A percentile compares a stretch with the other conserved stretches of the same genome.
These are phyloP conservation scores for Fusarium sacchari DNA, from an alignment of 2,329 filamentous ascomycete species.

Conservation along the genomic window DNA sequence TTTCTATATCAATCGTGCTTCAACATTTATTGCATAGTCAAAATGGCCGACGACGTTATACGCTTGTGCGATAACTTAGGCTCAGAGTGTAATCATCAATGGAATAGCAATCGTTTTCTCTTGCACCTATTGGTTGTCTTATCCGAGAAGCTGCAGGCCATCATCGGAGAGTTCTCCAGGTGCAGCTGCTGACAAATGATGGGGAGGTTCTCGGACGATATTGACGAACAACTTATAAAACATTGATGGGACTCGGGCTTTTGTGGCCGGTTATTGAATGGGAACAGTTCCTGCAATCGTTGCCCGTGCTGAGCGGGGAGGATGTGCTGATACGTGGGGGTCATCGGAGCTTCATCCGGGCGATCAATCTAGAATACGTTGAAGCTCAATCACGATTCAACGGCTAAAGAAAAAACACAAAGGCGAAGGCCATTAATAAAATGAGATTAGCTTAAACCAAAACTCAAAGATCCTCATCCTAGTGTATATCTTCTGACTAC, in stretches of 20 bases:
- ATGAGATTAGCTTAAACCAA: accelerated
- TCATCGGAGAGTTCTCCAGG: background rate
- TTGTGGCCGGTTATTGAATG: background rate
- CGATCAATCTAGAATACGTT: background rate
- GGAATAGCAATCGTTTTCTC: background rate
- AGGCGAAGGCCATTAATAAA: background rate
- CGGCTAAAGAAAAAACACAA: background rate
- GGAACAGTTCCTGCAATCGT: background rate
- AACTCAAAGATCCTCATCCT: no score
- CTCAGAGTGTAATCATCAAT: background rate
- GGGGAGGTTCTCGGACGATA: background rate
- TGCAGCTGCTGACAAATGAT: background rate
- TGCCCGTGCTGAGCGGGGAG: background rate
- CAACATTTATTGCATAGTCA: background rate
- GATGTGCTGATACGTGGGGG: background rate
- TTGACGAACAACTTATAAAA: background rate
- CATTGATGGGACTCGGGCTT: background rate
- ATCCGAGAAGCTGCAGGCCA: background rate
- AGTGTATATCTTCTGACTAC: no score
- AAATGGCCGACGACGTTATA: no score
- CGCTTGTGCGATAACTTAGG: background rate
- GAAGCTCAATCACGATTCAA: background rate
- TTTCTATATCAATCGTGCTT: background rate
- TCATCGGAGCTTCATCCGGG: background rate
- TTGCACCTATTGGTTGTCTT: background rate